A percentile compares a stretch with the other conserved stretches of the same genome.
Evolutionary conservation across 495 filamentous ascomycete genomes (phyloP).

Genomic region (Neurospora tetrasperma): DNA sequence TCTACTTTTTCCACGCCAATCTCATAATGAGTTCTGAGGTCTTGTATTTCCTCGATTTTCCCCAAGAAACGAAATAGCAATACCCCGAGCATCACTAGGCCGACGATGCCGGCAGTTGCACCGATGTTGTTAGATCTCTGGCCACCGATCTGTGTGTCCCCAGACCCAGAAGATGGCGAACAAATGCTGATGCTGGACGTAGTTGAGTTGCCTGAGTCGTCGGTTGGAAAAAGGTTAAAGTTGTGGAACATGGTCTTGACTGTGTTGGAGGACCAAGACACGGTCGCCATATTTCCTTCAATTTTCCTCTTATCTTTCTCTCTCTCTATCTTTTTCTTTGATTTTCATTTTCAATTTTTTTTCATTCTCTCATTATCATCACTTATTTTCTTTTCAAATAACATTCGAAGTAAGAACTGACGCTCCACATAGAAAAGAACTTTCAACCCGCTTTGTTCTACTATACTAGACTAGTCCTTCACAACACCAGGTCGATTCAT

Average conservation of each 20-base stretch:
- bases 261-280: neutral
- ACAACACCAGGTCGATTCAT: slow-evolving; percentile 1
- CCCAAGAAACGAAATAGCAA: neutral
- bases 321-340: no score
- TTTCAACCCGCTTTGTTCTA: neutral
- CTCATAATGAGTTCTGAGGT: neutral
- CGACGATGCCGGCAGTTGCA: neutral
- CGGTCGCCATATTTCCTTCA: neutral
- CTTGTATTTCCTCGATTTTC: neutral
- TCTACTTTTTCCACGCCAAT: neutral
- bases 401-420: no score
- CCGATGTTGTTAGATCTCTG: neutral
- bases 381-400: no score
- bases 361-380: no score
- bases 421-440: neutral
- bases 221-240: neutral
- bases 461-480: neutral
- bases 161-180: neutral
- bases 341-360: no score
- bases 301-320: neutral
- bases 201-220: neutral
- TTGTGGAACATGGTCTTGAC: neutral
- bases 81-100: neutral
- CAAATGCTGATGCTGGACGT: neutral
- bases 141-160: neutral